Percentiles rank a stretch among this genome's conserved stretches.
These are phyloP conservation scores for Cyphellophora europaea DNA, from an alignment of 2,329 filamentous ascomycete genomes.

Conservation along the genomic window DNA sequence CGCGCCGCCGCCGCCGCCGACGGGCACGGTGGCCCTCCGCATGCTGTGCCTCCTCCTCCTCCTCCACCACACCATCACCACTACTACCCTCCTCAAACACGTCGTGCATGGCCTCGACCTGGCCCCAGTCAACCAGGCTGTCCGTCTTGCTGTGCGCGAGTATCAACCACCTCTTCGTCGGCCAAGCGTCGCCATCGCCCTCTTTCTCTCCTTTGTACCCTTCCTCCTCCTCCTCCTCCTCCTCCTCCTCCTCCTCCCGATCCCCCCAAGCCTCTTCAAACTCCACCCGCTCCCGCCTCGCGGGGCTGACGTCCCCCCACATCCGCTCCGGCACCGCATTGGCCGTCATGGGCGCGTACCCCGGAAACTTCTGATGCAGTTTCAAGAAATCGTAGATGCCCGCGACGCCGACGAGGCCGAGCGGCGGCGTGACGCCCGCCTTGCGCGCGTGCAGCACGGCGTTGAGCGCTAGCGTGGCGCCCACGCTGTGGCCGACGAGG, in stretches of 20 bases:
- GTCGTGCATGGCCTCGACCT: slow-evolving; percentile 37
- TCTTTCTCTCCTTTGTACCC: slow-evolving; percentile 8
- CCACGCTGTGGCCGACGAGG: slow-evolving; percentile 37
- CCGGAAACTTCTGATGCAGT: slow-evolving; percentile 26
- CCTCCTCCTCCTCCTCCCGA: slow-evolving; percentile 25
- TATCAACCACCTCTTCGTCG: slow-evolving; percentile 25
- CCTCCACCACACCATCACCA: slow-evolving; percentile 34
- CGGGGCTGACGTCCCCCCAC: slow-evolving; percentile 32
- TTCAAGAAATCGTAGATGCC: slow-evolving; percentile 35
- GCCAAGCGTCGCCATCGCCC: slow-evolving; percentile 23
- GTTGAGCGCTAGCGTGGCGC: slow-evolving; percentile 37
- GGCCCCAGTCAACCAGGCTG: slow-evolving; percentile 28
- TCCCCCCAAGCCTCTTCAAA: slow-evolving; percentile 18
- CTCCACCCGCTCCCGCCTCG: slow-evolving; percentile 11
- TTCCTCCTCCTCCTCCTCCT: slow-evolving; percentile 31
- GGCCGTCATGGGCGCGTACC: slow-evolving; percentile 30
- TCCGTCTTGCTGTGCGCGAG: slow-evolving; percentile 33
- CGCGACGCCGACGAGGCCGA: slow-evolving; percentile 13
- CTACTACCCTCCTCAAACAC: slow-evolving; percentile 33
- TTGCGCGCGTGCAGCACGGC: slow-evolving; percentile 26
- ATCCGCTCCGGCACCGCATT: slow-evolving; percentile 30
- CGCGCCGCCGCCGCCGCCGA: slow-evolving; percentile 14
- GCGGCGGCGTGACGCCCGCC: slow-evolving; percentile 7
- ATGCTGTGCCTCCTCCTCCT: slow-evolving; percentile 29
- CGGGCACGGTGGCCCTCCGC: slow-evolving; percentile 28